Percentiles rank a stretch among this genome's conserved stretches.
Evolutionary conservation across 2,329 filamentous ascomycete species (phyloP).

Genomic region (Paracamarosporium sp.): DNA sequence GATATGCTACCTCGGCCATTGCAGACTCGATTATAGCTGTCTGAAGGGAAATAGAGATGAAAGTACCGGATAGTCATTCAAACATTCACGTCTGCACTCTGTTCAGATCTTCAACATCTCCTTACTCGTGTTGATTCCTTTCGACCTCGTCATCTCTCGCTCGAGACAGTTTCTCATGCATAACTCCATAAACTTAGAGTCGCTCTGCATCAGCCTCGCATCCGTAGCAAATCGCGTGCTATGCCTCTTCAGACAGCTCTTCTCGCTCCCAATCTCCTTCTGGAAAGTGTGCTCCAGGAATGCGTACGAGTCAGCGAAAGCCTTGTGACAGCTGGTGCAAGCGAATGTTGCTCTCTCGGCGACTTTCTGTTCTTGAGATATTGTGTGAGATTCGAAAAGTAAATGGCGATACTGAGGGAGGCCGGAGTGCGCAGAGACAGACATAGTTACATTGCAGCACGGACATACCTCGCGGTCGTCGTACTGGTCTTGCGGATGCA

Average conservation of each 20-base stretch:
- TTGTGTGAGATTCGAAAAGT: constrained; percentile 38
- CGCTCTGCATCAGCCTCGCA: constrained; percentile 25
- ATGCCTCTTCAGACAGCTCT: constrained; percentile 34
- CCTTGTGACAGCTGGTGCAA: constrained; percentile 45
- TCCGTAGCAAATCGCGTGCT: constrained; percentile 24
- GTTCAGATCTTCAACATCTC: neutral
- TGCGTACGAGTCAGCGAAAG: constrained; percentile 41
- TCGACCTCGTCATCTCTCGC: constrained; percentile 33
- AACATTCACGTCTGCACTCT: neutral
- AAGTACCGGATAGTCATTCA: neutral
- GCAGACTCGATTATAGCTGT: neutral
- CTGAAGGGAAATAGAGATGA: too few relatives aligned
- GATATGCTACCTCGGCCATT: too few relatives aligned
- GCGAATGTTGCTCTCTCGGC: constrained; percentile 37
- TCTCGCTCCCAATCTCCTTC: constrained; percentile 40
- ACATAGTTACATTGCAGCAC: constrained; percentile 36
- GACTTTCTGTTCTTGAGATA: neutral
- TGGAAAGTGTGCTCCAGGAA: constrained; percentile 45
- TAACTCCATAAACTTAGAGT: constrained; percentile 35
- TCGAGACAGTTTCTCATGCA: constrained; percentile 40
- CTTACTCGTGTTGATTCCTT: constrained; percentile 24
- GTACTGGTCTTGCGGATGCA: constrained; percentile 33
- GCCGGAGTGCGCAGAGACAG: constrained; percentile 40
- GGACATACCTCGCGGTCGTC: constrained; percentile 44
- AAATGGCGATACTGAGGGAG: constrained; percentile 37